Evolutionary conservation across 805 yeast species (phyloP), one percentile per base, ranked within the genome.

Genomic region (Teunomyces aglyptinius): DNA sequence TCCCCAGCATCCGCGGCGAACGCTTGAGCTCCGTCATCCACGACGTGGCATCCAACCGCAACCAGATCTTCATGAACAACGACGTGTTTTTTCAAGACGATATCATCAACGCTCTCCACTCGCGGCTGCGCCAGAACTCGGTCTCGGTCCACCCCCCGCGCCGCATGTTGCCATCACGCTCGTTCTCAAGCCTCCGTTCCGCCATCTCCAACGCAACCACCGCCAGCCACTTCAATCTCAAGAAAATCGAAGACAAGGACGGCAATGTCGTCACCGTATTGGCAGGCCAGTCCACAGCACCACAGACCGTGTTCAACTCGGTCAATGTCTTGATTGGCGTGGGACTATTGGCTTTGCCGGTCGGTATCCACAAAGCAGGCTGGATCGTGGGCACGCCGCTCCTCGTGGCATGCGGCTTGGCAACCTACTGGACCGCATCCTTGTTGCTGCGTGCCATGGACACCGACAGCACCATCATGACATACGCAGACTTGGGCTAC

Each of bases 291-390:
- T 79, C 85, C 6, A 87, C 94, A 0, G 82, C 81, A 0, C 81
- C 86, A 1, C 95, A 86, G 60, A 86, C 95, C 0, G 68, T 85
- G 4, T 85, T 86, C 71, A 87, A 87, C 55, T 83, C 91, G 1
- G 82, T 86, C 41, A 87, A 87, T 59, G 86, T 86, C 0, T 66
- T 87, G 24, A 81, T 87, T 52, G 95, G 95, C 0, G 78, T 87
- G 32, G 94, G 92, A 1, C 71, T 87, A 42, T 70, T 87, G 38
- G 83, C 94, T 0, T 68, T 87, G 41, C 91, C 95, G 0, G 69
- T 82, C 50, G 95, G 86, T 1, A 64, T 87, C 46, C 76, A 72
- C 52, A 73, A 82, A 38, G 75, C 90, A 1, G 95, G 95, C 3
- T 81, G 89, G 85, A 54, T 81, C 2, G 47, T 67, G 7, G 88